Base-by-base conservation (phyloP, 2,329 filamentous ascomycete species). In the Aspergillus calidoustus region DNA sequence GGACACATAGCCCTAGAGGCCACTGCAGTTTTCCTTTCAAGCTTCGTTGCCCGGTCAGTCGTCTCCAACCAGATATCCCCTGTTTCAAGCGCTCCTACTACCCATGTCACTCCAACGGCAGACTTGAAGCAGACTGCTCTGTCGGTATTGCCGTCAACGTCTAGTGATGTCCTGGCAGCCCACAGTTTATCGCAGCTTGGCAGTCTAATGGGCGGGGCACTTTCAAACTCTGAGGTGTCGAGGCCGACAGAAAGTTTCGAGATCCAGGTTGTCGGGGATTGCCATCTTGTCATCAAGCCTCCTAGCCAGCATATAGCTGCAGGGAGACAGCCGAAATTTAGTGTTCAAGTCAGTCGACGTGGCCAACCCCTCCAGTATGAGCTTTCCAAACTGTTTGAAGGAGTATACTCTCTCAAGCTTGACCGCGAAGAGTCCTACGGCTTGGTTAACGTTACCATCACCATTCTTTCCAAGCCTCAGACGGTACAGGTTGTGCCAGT, bases 231-330 rank as follows among this genome's bases (percentile, higher is more conserved):
- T 13, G 66, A 68, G 25, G 59, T 64, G 25, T 57, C 62, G 13
- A 74, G 71, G 22, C 72, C 76, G 17, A 72, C 74, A 3, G 76
- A 79, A 44, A 71, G 73, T 11, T 86, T 85, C 68, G 80, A 84
- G 61, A 76, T 86, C n/a, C 79, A 84, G 62, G 77, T 81, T n/a
- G 78, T 85, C 63, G 83, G 82, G 5, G 81, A 85, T 62, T 80
- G 80, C 52, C 82, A 86, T 66, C 80, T 86, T 59, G 72, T 84
- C 48, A 76, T 87, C 54, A 81, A 80, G 48, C 80, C 83, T 8
- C 82, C 83, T 7, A 74, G 76, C 34, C 76, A 75, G 25, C 75
- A 83, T 59, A 66, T 72, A 4, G 72, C 72, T 43, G 71, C 75
- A 53, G 82, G 78, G 66, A 84, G 79, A 66, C 76, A 77, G 17